phyloP scores from a whole-genome alignment of 805 yeast species.

The Huiozyma naganishii region DNA sequence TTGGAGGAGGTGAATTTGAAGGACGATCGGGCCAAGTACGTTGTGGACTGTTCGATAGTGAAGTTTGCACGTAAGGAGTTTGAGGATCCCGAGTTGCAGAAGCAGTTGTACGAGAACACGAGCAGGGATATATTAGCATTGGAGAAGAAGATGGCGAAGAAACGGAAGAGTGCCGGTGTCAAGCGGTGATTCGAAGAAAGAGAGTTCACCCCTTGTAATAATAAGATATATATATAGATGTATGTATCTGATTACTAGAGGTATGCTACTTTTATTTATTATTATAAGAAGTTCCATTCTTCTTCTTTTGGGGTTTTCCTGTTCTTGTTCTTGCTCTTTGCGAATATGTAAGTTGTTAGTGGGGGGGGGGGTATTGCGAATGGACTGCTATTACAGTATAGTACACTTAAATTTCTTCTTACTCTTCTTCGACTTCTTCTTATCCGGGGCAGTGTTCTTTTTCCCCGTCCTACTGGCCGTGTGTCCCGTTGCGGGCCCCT shows the following conservation, averaged over 20 bases:
- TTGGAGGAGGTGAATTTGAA: slow-evolving; percentile 54
- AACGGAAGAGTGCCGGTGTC: slow-evolving; percentile 37
- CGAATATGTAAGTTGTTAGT: neutral
- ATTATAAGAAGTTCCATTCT: no score
- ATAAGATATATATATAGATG: neutral
- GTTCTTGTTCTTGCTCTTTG: neutral
- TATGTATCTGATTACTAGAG: neutral
- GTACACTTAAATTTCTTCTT: slow-evolving; percentile 17
- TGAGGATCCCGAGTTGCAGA: slow-evolving; percentile 49
- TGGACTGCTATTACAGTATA: slow-evolving; percentile 9
- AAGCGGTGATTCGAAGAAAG: neutral
- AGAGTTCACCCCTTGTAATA: neutral
- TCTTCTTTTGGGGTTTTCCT: no score
- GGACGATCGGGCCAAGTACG: slow-evolving; percentile 33
- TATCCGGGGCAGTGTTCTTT: neutral
- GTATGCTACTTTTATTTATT: no score
- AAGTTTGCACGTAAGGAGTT: slow-evolving; percentile 55
- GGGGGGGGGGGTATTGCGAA: neutral
- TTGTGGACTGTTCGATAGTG: slow-evolving; percentile 56
- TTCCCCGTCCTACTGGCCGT: no score
- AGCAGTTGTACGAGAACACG: slow-evolving; percentile 49
- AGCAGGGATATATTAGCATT: slow-evolving; percentile 42
- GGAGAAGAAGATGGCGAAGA: slow-evolving; percentile 65
- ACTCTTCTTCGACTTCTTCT: slow-evolving; percentile 5
- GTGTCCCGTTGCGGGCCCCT: no score